Evolutionary conservation across 1,139 yeast species (phyloP).

Genomic region (Taphrina flavorubra): DNA sequence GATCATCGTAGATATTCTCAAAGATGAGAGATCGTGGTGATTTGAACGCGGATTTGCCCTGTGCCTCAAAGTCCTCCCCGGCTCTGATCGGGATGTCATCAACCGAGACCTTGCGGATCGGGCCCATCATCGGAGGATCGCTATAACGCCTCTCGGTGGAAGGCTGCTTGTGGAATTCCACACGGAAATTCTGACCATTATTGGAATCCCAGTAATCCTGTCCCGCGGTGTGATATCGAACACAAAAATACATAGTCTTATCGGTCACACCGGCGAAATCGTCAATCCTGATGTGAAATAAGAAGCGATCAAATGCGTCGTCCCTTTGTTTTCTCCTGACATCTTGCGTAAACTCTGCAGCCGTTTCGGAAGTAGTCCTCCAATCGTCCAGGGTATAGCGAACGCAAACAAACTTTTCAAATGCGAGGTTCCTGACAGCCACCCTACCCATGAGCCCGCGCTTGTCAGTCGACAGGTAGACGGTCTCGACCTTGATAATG

Average conservation of each 20-base stretch:
- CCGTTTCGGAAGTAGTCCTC: slow-evolving; percentile 73
- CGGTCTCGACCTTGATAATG: slow-evolving; percentile 65
- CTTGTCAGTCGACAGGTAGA: slow-evolving; percentile 65
- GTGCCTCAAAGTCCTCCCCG: slow-evolving; percentile 15
- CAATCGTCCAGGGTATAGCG: slow-evolving; percentile 74
- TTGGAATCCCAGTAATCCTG: slow-evolving; percentile 83
- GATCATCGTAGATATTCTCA: slow-evolving; percentile 38
- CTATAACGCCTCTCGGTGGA: slow-evolving; percentile 14
- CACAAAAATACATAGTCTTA: slow-evolving; percentile 59
- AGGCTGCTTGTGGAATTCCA: slow-evolving; percentile 53
- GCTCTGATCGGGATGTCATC: slow-evolving; percentile 31
- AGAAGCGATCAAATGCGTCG: slow-evolving; percentile 56
- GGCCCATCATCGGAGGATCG: slow-evolving; percentile 31
- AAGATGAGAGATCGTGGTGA: slow-evolving; percentile 37
- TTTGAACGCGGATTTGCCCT: slow-evolving; percentile 11
- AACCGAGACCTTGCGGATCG: slow-evolving; percentile 7
- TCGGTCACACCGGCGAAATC: slow-evolving; percentile 52
- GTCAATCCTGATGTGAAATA: slow-evolving; percentile 56
- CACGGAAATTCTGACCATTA: slow-evolving; percentile 61
- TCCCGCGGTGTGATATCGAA: slow-evolving; percentile 60
- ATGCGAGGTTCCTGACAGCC: slow-evolving; percentile 73
- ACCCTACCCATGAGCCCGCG: slow-evolving; percentile 69
- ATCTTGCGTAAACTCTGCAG: slow-evolving; percentile 68
- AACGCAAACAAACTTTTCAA: slow-evolving; percentile 65
- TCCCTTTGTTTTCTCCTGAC: slow-evolving; percentile 53